A percentile compares a stretch with the other conserved stretches of the same genome.
These are phyloP conservation scores for Cryptococcus maquisensis DNA, from an alignment of 1,284 basidiomycete species.

Conservation along the genomic window DNA sequence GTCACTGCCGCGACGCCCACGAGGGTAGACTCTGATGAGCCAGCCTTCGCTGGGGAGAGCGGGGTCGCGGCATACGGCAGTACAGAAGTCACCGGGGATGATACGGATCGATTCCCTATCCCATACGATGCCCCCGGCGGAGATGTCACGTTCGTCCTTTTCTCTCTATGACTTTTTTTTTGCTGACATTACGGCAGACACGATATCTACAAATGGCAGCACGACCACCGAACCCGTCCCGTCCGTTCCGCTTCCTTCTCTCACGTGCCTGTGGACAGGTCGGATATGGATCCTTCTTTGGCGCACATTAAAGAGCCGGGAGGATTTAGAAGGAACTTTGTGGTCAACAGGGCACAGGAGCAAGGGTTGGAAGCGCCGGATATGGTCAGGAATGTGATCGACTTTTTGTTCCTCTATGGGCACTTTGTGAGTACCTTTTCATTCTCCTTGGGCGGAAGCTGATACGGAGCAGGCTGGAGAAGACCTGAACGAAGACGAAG, in stretches of 20 bases:
- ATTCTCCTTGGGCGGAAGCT: not conserved
- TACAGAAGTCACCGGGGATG: slow-evolving; percentile 10
- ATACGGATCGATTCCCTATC: slow-evolving; percentile 66
- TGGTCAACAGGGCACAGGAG: slow-evolving; percentile 65
- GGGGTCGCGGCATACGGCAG: slow-evolving; percentile 12
- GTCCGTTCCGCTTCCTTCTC: slow-evolving; percentile 65
- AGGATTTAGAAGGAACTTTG: slow-evolving; percentile 84
- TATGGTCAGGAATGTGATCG: slow-evolving; percentile 79
- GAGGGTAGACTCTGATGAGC: slow-evolving; percentile 6
- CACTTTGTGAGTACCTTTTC: slow-evolving; percentile 69
- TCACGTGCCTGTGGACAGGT: slow-evolving; percentile 57
- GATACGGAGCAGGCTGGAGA: slow-evolving; percentile 70
- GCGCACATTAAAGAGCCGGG: slow-evolving; percentile 90
- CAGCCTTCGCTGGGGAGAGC: slow-evolving; percentile 4
- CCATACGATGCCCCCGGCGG: slow-evolving; percentile 78
- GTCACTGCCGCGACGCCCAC: slow-evolving; percentile 5
- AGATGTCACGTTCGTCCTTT: slow-evolving; percentile 74
- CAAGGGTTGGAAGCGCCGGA: slow-evolving; percentile 61
- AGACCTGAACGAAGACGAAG: slow-evolving; percentile 79
- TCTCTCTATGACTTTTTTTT: not conserved
- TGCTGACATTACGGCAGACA: slow-evolving; percentile 56
- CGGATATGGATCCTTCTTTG: slow-evolving; percentile 61
- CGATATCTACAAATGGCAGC: slow-evolving; percentile 89
- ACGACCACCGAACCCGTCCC: slow-evolving; percentile 60
- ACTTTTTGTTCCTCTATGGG: slow-evolving; percentile 86